A percentile compares a stretch with the other conserved stretches of the same genome.
These are phyloP conservation scores for Nemania bipapillata DNA, from an alignment of 2,329 filamentous ascomycete species.

Conservation along the genomic window DNA sequence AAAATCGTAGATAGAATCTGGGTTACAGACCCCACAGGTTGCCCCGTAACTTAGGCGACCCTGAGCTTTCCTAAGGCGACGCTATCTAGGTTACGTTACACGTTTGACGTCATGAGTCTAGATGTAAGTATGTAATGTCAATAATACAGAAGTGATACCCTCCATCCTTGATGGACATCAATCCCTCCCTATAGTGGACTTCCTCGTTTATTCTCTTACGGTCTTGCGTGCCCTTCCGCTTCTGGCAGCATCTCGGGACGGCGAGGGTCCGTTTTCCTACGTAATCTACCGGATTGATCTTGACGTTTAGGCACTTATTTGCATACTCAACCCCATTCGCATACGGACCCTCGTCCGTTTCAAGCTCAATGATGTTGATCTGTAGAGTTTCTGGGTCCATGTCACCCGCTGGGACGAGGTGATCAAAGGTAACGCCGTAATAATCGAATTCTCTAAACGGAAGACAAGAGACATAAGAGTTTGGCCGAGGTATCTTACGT, in stretches of 20 bases:
- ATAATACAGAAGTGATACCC: conserved; percentile 9
- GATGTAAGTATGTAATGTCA: conserved; percentile 6
- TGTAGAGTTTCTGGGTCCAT: conserved; percentile 55
- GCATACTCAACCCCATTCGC: conserved; percentile 51
- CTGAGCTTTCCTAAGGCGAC: conserved; percentile 7
- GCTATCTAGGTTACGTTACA: conserved; percentile 4
- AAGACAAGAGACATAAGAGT: conserved; percentile 12
- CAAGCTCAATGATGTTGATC: conserved; percentile 57
- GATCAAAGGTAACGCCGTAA: conserved; percentile 58
- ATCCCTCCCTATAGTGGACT: conserved; percentile 19
- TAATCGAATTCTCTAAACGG: conserved; percentile 49
- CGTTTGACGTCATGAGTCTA: conserved; percentile 1
- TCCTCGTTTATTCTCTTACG: conserved; percentile 20
- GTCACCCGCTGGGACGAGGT: conserved; percentile 53
- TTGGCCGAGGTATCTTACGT: background rate
- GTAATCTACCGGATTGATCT: conserved; percentile 13
- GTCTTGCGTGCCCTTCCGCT: conserved; percentile 23
- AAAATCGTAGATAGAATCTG: too few relatives aligned
- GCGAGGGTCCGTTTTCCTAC: conserved; percentile 4
- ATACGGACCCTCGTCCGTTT: conserved; percentile 36
- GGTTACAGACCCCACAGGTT: too few relatives aligned
- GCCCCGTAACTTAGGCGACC: too few relatives aligned
- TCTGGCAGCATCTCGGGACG: conserved; percentile 13
- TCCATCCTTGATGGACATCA: conserved; percentile 1
- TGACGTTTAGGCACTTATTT: conserved; percentile 47